Percentiles rank a stretch among this genome's conserved stretches.
These are phyloP conservation scores for Neurospora sp. DNA, from an alignment of 495 filamentous ascomycete genomes.

Conservation along the genomic window DNA sequence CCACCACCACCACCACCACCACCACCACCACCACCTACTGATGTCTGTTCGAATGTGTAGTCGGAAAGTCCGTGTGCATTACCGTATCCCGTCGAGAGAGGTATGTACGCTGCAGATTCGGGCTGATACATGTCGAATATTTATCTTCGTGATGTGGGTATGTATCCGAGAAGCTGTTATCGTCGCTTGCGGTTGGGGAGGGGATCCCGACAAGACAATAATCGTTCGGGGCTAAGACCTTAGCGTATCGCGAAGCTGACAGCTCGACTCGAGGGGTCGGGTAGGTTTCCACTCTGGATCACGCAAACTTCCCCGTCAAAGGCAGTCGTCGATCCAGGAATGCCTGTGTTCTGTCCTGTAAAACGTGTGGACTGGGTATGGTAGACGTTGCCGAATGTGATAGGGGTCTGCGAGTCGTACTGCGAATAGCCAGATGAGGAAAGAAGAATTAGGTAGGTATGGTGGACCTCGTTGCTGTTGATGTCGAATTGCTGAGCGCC, in stretches of 20 bases:
- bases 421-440: neutral
- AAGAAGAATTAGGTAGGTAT: neutral
- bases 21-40: slow-evolving; percentile 18
- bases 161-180: neutral
- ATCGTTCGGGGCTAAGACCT: neutral
- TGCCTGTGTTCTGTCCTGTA: neutral
- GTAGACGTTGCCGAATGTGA: neutral
- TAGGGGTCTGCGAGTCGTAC: neutral
- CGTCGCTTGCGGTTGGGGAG: neutral
- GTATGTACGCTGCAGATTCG: slow-evolving; percentile 38
- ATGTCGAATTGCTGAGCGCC: neutral
- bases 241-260: neutral
- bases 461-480: neutral
- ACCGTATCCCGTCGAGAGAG: slow-evolving; percentile 28
- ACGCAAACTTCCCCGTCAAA: neutral
- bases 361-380: neutral
- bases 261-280: neutral
- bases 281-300: neutral
- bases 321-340: neutral
- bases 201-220: neutral
- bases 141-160: neutral
- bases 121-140: slow-evolving; percentile 43
- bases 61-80: slow-evolving; percentile 30
- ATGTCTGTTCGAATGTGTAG: slow-evolving; percentile 34
- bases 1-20: slow-evolving; percentile 7